Evolutionary conservation across 78 protist species (phyloP).

Genomic region (Polysphondylium violaceum): DNA sequence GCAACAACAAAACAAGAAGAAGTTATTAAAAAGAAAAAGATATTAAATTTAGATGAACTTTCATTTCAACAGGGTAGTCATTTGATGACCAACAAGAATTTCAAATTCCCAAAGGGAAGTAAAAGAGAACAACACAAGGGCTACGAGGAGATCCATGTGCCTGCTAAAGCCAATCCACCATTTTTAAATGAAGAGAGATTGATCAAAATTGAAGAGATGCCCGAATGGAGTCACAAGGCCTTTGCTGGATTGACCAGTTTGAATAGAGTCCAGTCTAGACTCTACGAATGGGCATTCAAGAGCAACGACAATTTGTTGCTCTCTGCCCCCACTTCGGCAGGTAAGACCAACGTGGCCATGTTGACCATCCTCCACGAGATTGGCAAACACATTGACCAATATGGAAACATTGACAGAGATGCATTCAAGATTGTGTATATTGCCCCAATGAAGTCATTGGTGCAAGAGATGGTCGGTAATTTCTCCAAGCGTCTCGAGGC

Average conservation of each 20-base stretch:
- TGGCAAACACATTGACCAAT: constrained; percentile 52
- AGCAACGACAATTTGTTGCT: constrained; percentile 94
- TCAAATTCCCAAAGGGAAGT: constrained; percentile 89
- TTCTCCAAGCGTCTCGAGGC: constrained; percentile 88
- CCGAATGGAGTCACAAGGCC: constrained; percentile 59
- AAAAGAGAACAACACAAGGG: constrained; percentile 84
- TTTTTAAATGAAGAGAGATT: constrained; percentile 30
- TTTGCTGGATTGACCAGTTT: constrained; percentile 29
- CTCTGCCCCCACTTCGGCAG: constrained; percentile 99
- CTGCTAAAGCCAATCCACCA: constrained; percentile 83
- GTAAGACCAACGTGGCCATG: constrained; percentile 99
- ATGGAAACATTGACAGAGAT: constrained; percentile 79
- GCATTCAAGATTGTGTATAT: constrained; percentile 96
- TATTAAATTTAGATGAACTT: constrained; percentile 90
- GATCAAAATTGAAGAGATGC: constrained; percentile 39
- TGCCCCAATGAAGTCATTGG: constrained; percentile 99
- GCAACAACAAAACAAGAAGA: constrained; percentile 3
- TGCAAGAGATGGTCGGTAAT: constrained; percentile 94
- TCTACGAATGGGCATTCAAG: constrained; percentile 89
- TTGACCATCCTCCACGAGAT: constrained; percentile 95
- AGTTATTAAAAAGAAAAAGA: neutral
- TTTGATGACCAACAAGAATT: constrained; percentile 89
- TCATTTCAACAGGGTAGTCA: constrained; percentile 92
- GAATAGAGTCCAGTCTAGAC: constrained; percentile 83
- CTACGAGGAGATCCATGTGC: constrained; percentile 94